phyloP scores from a whole-genome alignment of 179 eudicot species.

The Carnegiea gigantea region DNA sequence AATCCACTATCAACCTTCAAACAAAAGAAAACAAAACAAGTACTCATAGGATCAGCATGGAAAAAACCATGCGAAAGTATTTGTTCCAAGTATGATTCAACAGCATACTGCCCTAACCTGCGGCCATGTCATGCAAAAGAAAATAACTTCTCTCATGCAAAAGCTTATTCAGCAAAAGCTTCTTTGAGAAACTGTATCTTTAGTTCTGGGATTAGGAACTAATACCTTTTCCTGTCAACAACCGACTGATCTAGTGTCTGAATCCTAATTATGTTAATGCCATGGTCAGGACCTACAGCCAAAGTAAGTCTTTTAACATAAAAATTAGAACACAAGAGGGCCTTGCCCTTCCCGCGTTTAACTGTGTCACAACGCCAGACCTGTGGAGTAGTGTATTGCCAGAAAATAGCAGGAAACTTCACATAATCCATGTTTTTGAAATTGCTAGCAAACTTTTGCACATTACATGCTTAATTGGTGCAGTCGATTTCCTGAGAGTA shows the following conservation, averaged over 20 bases:
- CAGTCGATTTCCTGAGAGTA: slow-evolving; percentile 74
- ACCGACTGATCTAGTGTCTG: slow-evolving; percentile 83
- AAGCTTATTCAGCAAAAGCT: neutral
- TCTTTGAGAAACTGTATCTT: neutral
- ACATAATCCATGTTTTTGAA: slow-evolving; percentile 84
- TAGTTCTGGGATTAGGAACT: neutral
- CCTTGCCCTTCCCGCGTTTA: neutral
- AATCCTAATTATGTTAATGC: slow-evolving; percentile 90
- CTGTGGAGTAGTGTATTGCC: slow-evolving; percentile 98
- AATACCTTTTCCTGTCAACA: slow-evolving; percentile 81
- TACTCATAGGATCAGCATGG: slow-evolving; percentile 94
- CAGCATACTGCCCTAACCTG: slow-evolving; percentile 88
- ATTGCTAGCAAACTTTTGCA: slow-evolving; percentile 80
- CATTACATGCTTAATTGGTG: slow-evolving; percentile 96
- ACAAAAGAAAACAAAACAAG: too few species aligned
- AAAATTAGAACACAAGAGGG: slow-evolving; percentile 18
- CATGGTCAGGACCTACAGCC: slow-evolving; percentile 73
- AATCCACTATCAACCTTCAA: neutral
- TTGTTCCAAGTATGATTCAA: slow-evolving; percentile 88
- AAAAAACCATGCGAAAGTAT: slow-evolving; percentile 88
- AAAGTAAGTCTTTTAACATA: slow-evolving; percentile 26
- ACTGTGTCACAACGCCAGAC: slow-evolving; percentile 34
- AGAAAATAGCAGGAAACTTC: slow-evolving; percentile 73
- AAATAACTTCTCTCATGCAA: neutral
- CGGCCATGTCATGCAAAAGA: neutral